Evolutionary conservation across 1,139 yeast genomes (phyloP).

Genomic region (Lodderomyces beijingensis): DNA sequence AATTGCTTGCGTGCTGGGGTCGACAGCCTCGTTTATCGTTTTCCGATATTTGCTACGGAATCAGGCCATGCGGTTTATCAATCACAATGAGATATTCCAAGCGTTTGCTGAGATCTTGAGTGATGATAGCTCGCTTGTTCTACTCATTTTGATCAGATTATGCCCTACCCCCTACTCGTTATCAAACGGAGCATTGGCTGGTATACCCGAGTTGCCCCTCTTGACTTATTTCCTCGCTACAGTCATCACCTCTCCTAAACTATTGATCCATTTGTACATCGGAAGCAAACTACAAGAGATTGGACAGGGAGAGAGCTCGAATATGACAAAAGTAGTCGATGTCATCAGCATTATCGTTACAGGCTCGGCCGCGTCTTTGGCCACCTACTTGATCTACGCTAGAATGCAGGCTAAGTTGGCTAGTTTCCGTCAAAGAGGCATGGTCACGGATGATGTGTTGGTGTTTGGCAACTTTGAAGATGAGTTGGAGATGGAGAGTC

Average conservation of each 20-base stretch:
- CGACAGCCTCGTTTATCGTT: conserved; percentile 63
- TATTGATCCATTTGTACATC: conserved; percentile 70
- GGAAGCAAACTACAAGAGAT: conserved; percentile 73
- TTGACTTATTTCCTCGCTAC: conserved; percentile 68
- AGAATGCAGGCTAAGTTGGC: conserved; percentile 48
- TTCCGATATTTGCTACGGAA: conserved; percentile 59
- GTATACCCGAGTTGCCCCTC: conserved; percentile 69
- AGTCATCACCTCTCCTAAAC: conserved; percentile 72
- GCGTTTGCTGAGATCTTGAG: conserved; percentile 71
- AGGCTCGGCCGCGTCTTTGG: conserved; percentile 48
- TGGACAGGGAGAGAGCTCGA: conserved; percentile 53
- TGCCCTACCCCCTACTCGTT: conserved; percentile 93
- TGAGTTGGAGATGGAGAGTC: conserved; percentile 24
- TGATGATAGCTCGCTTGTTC: conserved; percentile 58
- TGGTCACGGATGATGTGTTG: conserved; percentile 25
- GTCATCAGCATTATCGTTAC: conserved; percentile 60
- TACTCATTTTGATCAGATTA: conserved; percentile 68
- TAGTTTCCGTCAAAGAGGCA: conserved; percentile 21
- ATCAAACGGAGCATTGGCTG: conserved; percentile 88
- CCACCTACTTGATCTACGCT: conserved; percentile 69
- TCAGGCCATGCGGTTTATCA: conserved; percentile 47
- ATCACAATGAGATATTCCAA: conserved; percentile 60
- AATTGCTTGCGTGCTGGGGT: conserved; percentile 66
- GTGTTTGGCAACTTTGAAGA: conserved; percentile 42
- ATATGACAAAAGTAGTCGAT: conserved; percentile 55